Evolutionary conservation across 164 flowering plant genomes (phyloP).

Genomic region (Dillenia suffruticosa): DNA sequence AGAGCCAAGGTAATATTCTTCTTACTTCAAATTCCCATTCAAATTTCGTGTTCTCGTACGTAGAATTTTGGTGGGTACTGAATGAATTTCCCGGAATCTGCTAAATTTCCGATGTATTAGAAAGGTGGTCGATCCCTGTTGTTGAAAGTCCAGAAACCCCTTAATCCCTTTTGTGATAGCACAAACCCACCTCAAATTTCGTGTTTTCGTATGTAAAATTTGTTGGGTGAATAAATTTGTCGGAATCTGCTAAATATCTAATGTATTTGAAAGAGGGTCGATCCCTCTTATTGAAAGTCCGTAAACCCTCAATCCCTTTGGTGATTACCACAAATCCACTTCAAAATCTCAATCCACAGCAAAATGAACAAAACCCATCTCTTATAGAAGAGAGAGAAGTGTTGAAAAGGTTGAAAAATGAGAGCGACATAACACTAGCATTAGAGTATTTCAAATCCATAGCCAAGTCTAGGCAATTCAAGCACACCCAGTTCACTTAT

Average conservation of each 20-base stretch:
- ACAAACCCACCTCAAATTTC: not conserved
- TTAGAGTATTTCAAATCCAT: slow-evolving; percentile 58
- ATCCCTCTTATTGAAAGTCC: slow-evolving; percentile 46
- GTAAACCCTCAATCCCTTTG: slow-evolving; percentile 48
- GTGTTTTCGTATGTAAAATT: not conserved
- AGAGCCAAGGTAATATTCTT: no score
- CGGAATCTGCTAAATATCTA: not conserved
- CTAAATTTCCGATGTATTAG: slow-evolving; percentile 38
- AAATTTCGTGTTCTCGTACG: not conserved
- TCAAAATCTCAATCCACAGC: slow-evolving; percentile 9
- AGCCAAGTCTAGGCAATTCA: slow-evolving; percentile 44
- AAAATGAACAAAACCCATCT: not conserved
- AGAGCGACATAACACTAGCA: slow-evolving; percentile 44
- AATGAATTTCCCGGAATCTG: not conserved
- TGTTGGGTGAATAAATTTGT: not conserved
- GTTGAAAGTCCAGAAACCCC: slow-evolving; percentile 44
- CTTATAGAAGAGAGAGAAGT: slow-evolving; percentile 46
- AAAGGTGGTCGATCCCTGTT: slow-evolving; percentile 58
- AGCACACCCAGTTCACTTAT: slow-evolving; percentile 68
- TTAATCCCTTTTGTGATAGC: not conserved
- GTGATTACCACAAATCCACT: slow-evolving; percentile 42
- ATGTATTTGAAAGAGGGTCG: slow-evolving; percentile 70
- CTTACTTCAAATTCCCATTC: no score
- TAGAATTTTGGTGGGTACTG: not conserved
- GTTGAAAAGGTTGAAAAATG: slow-evolving; percentile 32